phyloP scores from a whole-genome alignment of 202 grass and related monocot genomes.

The Panicum virgatum region DNA sequence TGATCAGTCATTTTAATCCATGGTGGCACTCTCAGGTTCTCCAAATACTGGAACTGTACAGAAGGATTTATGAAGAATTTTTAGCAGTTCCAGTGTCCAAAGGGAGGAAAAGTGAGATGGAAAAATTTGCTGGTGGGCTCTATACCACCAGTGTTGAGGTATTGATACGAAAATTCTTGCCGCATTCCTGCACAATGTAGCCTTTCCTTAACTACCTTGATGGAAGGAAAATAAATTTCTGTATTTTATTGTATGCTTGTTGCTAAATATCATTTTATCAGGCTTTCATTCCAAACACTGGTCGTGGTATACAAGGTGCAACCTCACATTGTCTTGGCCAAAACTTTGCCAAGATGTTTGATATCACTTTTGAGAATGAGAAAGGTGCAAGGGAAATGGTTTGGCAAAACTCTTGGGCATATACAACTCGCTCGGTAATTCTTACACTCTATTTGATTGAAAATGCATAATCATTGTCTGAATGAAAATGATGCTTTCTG shows the following conservation, averaged over 20 bases:
- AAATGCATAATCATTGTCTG: neutral
- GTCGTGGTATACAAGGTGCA: conserved; percentile 94
- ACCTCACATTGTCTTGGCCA: conserved; percentile 98
- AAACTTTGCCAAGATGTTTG: conserved; percentile 97
- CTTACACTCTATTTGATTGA: conserved; percentile 8
- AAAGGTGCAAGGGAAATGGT: conserved; percentile 88
- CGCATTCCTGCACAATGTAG: neutral
- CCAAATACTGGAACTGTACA: conserved; percentile 88
- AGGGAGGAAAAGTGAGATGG: conserved; percentile 93
- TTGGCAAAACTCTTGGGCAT: conserved; percentile 99
- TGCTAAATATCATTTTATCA: conserved; percentile 31
- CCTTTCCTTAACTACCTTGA: neutral
- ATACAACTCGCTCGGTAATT: conserved; percentile 96
- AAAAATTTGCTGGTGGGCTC: conserved; percentile 94
- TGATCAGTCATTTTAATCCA: conserved; percentile 13
- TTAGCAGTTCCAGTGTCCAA: conserved; percentile 95
- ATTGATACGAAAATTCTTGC: conserved; percentile 27
- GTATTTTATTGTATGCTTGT: conserved; percentile 24
- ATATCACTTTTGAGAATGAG: conserved; percentile 97
- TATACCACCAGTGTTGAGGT: conserved; percentile 98
- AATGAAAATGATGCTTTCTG: neutral
- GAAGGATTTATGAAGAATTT: conserved; percentile 93
- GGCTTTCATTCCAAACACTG: conserved; percentile 95
- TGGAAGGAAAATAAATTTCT: neutral
- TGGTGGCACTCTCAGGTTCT: conserved; percentile 54